Base-by-base conservation (phyloP, 345 rosid species). In the Populus euphratica region DNA sequence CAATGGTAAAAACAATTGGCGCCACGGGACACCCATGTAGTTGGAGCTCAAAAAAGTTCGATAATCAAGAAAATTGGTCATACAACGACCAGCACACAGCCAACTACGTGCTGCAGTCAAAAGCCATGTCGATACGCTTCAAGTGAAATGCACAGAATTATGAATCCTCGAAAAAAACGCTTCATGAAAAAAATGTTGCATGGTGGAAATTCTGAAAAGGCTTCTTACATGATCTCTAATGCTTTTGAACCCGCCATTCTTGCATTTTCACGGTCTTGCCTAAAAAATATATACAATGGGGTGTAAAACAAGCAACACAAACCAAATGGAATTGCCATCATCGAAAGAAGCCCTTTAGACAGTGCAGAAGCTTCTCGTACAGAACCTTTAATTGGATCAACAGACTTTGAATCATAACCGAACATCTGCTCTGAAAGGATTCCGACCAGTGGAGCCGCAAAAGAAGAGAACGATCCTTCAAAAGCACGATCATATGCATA, bases 391-490 rank as follows among this genome's bases (percentile, higher is more conserved):
- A 86, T 63, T 4, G 91, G 91, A 79, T 91, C 91, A 5, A 95
- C 84, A 9, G 93, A 84, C 82, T 89, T 91, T 0, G 96, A 77
- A 72, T 93, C 93, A 74, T 93, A 96, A 8, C 99, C 98, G 35
- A 84, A 93, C 76, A 90, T 83, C 78, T 82, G 87, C 86, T 96
- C 98, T 2, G 99, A 91, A 73, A 93, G 90, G 74, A 96, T 91
- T 47, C 99, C 99, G 9, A 96, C 99, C 89, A 96, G 80, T 0
- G 97, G 98, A 8, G 99, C 97, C n/a, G 98, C 98, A 35, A 96
- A 86, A 39, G 99, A 88, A 3, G 99, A 96, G 83, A 96, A 92
- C 0, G 97, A 91, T 31, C 90, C 97, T 85, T 96, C 98, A 2
- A 96, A 86, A 73, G 99, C 98, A 2, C 99, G 90, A 69, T 96